phyloP scores from a whole-genome alignment of 495 filamentous ascomycete species.

The Xylaria venustula region DNA sequence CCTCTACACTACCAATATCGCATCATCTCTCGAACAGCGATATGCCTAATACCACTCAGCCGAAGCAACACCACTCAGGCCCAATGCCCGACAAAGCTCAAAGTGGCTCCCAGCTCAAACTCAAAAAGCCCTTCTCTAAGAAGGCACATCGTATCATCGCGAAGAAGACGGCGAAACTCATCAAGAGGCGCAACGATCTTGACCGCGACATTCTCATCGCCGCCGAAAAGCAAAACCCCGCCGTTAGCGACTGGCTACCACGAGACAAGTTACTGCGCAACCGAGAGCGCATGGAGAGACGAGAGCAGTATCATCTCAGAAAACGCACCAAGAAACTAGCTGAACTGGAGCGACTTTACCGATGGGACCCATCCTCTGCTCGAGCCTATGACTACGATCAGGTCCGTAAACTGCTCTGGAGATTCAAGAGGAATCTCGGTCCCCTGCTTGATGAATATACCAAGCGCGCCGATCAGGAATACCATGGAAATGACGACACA shows the following conservation, averaged over 20 bases:
- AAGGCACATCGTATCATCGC: not conserved
- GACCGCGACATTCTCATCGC: constrained; percentile 7
- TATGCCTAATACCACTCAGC: not conserved
- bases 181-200: constrained; percentile 8
- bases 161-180: not conserved
- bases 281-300: not conserved
- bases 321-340: not conserved
- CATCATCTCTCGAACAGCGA: not conserved
- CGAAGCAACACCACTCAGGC: not conserved
- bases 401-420: constrained; percentile 5
- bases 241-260: not conserved
- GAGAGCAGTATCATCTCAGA: not conserved
- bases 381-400: not conserved
- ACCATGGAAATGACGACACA: not conserved
- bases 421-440: constrained; percentile 11
- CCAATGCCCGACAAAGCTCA: not conserved
- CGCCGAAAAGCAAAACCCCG: not conserved
- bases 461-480: not conserved
- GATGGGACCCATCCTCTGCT: not conserved
- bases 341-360: constrained; percentile 4
- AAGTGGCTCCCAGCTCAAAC: not conserved
- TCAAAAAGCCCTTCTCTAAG: not conserved
- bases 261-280: constrained; percentile 2
- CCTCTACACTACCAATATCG: not conserved
- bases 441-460: constrained; percentile 2